Evolutionary conservation across 2,329 filamentous ascomycete genomes (phyloP).

Genomic region (Spiromastix sp.): DNA sequence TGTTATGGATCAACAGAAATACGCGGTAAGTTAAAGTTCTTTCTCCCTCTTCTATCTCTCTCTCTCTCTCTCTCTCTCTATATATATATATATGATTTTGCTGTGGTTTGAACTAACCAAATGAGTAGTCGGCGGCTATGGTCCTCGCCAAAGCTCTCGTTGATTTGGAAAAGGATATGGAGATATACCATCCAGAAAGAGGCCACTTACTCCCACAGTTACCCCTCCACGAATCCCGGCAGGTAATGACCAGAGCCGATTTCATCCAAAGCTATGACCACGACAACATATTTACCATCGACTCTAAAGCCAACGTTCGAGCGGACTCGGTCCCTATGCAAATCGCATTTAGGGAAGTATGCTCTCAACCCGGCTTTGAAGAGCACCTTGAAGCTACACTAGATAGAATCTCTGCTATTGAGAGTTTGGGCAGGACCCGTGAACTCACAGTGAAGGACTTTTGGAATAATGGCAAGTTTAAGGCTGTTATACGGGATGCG

Average conservation of each 20-base stretch:
- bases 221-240: slow-evolving; percentile 69
- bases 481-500: slow-evolving; percentile 43
- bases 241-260: slow-evolving; percentile 92
- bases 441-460: slow-evolving; percentile 94
- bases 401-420: slow-evolving; percentile 80
- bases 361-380: slow-evolving; percentile 64
- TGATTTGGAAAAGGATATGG: slow-evolving; percentile 59
- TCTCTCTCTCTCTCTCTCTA: too few relatives aligned
- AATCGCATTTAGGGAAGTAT: slow-evolving; percentile 78
- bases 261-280: slow-evolving; percentile 91
- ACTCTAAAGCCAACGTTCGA: slow-evolving; percentile 72
- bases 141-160: slow-evolving; percentile 84
- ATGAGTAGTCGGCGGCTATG: slow-evolving; percentile 69
- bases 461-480: slow-evolving; percentile 72
- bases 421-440: slow-evolving; percentile 84
- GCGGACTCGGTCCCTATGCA: slow-evolving; percentile 97
- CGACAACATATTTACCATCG: slow-evolving; percentile 91
- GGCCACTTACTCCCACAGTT: slow-evolving; percentile 74
- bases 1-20: slow-evolving; percentile 97
- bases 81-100: not conserved
- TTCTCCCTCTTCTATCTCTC: too few relatives aligned
- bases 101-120: slow-evolving; percentile 11
- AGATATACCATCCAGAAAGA: slow-evolving; percentile 51
- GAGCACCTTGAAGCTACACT: slow-evolving; percentile 73
- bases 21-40: slow-evolving; percentile 54